Base-by-base conservation (phyloP, 2,329 filamentous ascomycete genomes). In the Pseudogymnoascus sp. region DNA sequence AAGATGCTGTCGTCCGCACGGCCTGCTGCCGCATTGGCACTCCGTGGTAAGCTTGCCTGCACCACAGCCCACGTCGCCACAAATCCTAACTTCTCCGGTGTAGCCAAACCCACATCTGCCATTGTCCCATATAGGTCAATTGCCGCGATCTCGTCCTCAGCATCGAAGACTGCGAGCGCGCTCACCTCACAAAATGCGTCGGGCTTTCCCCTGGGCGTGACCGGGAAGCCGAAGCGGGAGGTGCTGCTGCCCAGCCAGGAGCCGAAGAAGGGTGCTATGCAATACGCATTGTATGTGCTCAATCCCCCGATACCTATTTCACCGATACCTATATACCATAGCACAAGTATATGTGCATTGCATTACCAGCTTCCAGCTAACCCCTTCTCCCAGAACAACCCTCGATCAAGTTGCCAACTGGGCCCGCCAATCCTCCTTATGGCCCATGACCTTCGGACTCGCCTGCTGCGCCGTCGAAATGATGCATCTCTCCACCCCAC, bases 401-500 rank as follows among this genome's bases (percentile, higher is more conserved):
- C 82, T 92, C 72, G 90, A 96, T 74, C 82, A 88, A 72, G 82
- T 95, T 66, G 79, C 89, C 76, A 93, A 93, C 79, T 96, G 91
- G 91, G 88, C 86, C 38, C 87, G 91, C 60, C 89, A 95, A 78
- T 85, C 87, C 62, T 96, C 91, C 14, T 81, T 95, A 61, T 96
- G 91, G 91, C 91, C 91, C 69, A 88, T 96, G 83, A 92, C 89
- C 60, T 96, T 96, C 75, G 91, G 88, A 61, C 88, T 95, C 59
- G 91, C 91, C 72, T 96, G 91, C 83, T 96, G 91, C 77, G 90
- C 89, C 76, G 79, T 96, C 73, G 91, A 96, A 75, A 96, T 96
- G 91, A 96, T 96, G 91, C 89, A 93, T 75, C 82, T 91, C 19
- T 95, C 90, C 33, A 91, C 90, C 65, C 91, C 91, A 12, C 88